Evolutionary conservation across 495 filamentous ascomycete species (phyloP).

Genomic region (Talaromyces stipitatus): DNA sequence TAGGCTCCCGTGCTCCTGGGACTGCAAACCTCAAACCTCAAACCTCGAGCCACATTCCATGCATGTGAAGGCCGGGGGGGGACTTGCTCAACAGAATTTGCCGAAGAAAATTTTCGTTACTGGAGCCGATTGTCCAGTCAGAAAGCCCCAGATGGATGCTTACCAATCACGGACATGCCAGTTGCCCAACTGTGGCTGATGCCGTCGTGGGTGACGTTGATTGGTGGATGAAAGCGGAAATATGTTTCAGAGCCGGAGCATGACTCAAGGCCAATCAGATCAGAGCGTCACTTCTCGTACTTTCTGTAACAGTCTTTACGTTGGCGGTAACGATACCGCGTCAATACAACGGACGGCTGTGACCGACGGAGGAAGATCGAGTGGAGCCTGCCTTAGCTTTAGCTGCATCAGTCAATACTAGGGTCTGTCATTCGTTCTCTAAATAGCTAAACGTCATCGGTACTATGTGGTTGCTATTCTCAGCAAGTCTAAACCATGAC

Average conservation of each 20-base stretch:
- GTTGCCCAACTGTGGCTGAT: slow-evolving; percentile 1
- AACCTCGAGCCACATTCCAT: neutral
- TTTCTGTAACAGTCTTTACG: neutral
- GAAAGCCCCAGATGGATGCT: neutral
- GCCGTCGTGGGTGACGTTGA: slow-evolving; percentile 1
- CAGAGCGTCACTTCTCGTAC: neutral
- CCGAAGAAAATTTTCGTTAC: neutral
- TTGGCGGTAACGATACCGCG: neutral
- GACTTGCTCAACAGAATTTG: neutral
- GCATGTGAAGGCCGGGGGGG: neutral
- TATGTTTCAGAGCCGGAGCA: neutral
- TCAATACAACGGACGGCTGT: neutral
- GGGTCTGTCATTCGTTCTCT: no score
- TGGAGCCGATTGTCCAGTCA: slow-evolving; percentile 1
- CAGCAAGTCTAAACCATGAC: no score
- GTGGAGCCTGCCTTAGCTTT: neutral
- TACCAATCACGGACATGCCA: no score
- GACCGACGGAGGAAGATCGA: neutral
- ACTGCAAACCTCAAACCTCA: no score
- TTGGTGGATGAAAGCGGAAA: slow-evolving; percentile 1
- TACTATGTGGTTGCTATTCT: no score
- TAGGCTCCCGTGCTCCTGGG: neutral
- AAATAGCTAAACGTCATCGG: no score
- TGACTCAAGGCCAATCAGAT: neutral
- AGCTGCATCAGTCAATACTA: no score